These are phyloP conservation scores for Ramaria sp. DNA, from an alignment of 768 basidiomycete species.

Conservation along the genomic window DNA sequence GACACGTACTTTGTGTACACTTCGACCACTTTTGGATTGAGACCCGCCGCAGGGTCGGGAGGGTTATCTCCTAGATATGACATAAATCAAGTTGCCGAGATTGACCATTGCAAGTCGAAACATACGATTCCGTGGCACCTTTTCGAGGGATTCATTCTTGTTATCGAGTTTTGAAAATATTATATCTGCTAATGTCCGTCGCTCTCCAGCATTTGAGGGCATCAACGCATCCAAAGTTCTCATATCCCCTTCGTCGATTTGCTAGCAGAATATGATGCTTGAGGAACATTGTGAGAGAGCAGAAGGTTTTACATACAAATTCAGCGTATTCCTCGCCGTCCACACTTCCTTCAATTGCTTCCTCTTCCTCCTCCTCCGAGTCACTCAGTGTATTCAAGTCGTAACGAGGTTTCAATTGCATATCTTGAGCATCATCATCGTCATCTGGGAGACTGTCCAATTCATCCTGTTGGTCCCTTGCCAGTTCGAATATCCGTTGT, in stretches of 20 bases:
- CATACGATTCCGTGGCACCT: slow-evolving; percentile 38
- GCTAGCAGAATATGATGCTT: slow-evolving; percentile 27
- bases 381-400: slow-evolving; percentile 40
- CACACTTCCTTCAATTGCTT: slow-evolving; percentile 6
- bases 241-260: slow-evolving; percentile 87
- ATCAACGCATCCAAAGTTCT: slow-evolving; percentile 74
- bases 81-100: slow-evolving; percentile 11
- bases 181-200: slow-evolving; percentile 88
- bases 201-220: slow-evolving; percentile 62
- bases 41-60: slow-evolving; percentile 71
- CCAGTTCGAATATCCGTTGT: slow-evolving; percentile 81
- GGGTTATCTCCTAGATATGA: slow-evolving; percentile 22
- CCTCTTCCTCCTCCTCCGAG: slow-evolving; percentile 40
- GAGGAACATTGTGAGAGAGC: neutral
- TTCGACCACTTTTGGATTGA: slow-evolving; percentile 88
- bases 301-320: slow-evolving; percentile 21
- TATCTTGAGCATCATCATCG: slow-evolving; percentile 29
- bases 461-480: slow-evolving; percentile 88
- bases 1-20: slow-evolving; percentile 77
- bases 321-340: slow-evolving; percentile 31
- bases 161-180: slow-evolving; percentile 90
- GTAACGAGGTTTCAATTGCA: neutral
- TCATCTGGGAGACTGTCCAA: slow-evolving; percentile 50
- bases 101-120: neutral
- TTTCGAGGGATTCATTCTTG: slow-evolving; percentile 26